phyloP scores from a whole-genome alignment of 2,329 filamentous ascomycete species.

The Cercospora beticola region DNA sequence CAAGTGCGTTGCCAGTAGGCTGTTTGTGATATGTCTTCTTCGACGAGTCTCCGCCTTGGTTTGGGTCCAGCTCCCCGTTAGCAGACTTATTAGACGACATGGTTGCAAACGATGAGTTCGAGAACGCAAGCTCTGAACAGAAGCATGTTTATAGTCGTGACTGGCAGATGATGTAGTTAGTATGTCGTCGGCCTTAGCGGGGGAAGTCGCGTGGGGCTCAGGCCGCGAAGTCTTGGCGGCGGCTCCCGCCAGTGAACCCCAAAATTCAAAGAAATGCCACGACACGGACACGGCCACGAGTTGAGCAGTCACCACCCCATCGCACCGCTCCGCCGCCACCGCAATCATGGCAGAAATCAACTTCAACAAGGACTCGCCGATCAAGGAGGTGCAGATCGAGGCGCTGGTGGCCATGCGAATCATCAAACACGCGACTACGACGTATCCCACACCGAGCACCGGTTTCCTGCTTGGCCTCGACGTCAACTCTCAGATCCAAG shows the following conservation, averaged over 20 bases:
- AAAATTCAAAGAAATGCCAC: slow-evolving; percentile 9
- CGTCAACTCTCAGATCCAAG: slow-evolving; percentile 72
- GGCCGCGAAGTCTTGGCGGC: not conserved
- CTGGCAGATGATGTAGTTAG: not conserved
- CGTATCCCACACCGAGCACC: slow-evolving; percentile 85
- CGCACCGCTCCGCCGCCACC: not conserved
- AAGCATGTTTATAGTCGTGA: not conserved
- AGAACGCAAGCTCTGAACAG: not conserved
- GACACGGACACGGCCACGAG: slow-evolving; percentile 6
- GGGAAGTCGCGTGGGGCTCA: not conserved
- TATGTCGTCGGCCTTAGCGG: slow-evolving; percentile 2
- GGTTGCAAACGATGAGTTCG: not conserved
- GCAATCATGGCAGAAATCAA: slow-evolving; percentile 33
- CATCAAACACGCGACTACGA: slow-evolving; percentile 87
- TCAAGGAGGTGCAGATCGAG: slow-evolving; percentile 80
- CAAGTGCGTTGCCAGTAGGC: slow-evolving; percentile 67
- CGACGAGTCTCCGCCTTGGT: slow-evolving; percentile 48
- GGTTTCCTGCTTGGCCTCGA: slow-evolving; percentile 95
- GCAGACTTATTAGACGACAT: slow-evolving; percentile 8
- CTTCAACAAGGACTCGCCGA: slow-evolving; percentile 50
- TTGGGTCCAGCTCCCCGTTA: slow-evolving; percentile 42
- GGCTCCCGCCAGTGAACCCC: slow-evolving; percentile 1
- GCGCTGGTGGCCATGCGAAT: slow-evolving; percentile 98
- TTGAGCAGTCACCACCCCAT: slow-evolving; percentile 3
- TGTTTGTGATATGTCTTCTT: slow-evolving; percentile 70